These are phyloP conservation scores for Plectosphaerella plurivora DNA, from an alignment of 2,329 filamentous ascomycete genomes.

Conservation along the genomic window DNA sequence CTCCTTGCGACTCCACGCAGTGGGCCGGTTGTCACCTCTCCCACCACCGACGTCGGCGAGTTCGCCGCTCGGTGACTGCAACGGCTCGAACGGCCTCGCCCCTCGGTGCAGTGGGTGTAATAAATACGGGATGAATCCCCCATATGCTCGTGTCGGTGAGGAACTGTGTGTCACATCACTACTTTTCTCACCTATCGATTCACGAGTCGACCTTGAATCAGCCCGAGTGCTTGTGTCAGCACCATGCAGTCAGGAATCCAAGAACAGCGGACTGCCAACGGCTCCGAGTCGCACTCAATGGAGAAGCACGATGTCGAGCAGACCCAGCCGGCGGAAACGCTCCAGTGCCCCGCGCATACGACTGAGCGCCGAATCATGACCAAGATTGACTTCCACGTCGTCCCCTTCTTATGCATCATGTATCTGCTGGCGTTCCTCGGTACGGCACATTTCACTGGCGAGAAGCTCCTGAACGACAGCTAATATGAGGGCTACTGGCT, in stretches of 20 bases:
- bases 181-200: not conserved
- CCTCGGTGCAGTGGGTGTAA: not conserved
- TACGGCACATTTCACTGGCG: slow-evolving; percentile 15
- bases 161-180: not conserved
- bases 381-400: slow-evolving; percentile 66
- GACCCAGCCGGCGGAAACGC: not conserved
- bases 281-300: not conserved
- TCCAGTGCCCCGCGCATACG: slow-evolving; percentile 45
- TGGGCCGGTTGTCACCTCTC: not conserved
- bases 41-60: not conserved
- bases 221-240: not conserved
- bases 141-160: not conserved
- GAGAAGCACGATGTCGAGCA: not conserved
- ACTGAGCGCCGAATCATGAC: slow-evolving; percentile 62
- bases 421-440: slow-evolving; percentile 67
- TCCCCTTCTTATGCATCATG: slow-evolving; percentile 69
- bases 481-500: not conserved
- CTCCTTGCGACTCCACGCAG: not conserved
- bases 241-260: not conserved
- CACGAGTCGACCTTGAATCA: not conserved
- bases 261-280: not conserved
- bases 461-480: not conserved
- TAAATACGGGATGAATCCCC: not conserved
- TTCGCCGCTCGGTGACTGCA: not conserved
- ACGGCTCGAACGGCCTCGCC: not conserved